These are phyloP conservation scores for Drosera spatulata DNA, from an alignment of 179 eudicot species.

Conservation along the genomic window DNA sequence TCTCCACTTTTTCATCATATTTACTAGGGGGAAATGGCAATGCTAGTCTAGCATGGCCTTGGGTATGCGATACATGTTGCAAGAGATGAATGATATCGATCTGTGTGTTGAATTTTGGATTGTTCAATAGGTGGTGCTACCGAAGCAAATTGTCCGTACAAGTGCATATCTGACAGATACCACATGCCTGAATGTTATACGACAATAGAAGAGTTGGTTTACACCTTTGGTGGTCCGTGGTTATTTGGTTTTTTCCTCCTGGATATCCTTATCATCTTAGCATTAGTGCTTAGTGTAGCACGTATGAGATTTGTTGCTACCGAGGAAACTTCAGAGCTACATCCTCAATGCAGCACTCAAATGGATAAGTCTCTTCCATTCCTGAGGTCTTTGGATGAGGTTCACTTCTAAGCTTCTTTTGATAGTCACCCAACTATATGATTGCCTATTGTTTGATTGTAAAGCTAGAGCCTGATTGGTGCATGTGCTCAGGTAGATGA, in stretches of 20 bases:
- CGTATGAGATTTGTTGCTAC: slow-evolving; percentile 70
- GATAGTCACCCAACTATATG: slow-evolving; percentile 1
- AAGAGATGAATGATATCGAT: too few species aligned
- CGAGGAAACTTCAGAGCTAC: slow-evolving; percentile 66
- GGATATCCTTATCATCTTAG: slow-evolving; percentile 60
- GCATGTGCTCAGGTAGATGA: neutral
- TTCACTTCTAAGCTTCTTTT: slow-evolving; percentile 11
- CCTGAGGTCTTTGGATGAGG: slow-evolving; percentile 94
- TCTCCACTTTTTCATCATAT: neutral
- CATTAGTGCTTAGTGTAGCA: slow-evolving; percentile 91
- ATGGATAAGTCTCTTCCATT: slow-evolving; percentile 91
- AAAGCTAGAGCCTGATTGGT: slow-evolving; percentile 4
- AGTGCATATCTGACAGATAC: slow-evolving; percentile 91
- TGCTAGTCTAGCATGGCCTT: too few species aligned
- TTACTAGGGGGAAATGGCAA: too few species aligned
- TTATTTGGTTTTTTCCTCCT: slow-evolving; percentile 66
- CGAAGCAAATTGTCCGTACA: slow-evolving; percentile 83
- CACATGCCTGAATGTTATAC: slow-evolving; percentile 92
- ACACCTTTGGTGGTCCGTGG: slow-evolving; percentile 98
- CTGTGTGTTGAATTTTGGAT: neutral
- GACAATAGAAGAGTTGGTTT: slow-evolving; percentile 77
- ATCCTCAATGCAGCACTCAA: slow-evolving; percentile 55
- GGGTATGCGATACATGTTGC: too few species aligned
- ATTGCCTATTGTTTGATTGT: neutral
- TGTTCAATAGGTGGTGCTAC: slow-evolving; percentile 69